Evolutionary conservation across 2,329 filamentous ascomycete genomes (phyloP).

Genomic region (Lachnellula occidentalis): DNA sequence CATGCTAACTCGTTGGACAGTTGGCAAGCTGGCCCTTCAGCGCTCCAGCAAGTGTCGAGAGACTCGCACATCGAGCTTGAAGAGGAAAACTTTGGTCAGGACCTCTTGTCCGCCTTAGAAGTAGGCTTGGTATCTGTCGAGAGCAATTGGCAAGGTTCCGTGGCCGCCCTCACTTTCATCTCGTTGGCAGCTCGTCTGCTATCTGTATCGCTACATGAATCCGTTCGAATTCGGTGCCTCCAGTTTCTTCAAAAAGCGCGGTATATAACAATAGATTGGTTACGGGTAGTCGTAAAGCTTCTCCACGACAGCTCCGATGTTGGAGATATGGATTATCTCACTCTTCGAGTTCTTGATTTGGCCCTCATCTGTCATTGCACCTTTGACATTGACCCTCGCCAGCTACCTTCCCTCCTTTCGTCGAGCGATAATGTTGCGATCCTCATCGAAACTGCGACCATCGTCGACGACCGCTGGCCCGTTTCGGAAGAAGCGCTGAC

Average conservation of each 20-base stretch:
- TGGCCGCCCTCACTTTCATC: conserved; percentile 37
- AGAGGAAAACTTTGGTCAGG: conserved; percentile 30
- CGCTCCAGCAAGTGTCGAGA: conserved; percentile 19
- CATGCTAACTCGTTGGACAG: no score
- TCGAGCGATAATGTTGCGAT: conserved; percentile 26
- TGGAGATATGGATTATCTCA: conserved; percentile 29
- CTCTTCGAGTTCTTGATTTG: conserved; percentile 33
- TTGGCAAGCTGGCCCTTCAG: conserved; percentile 40
- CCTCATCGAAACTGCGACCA: conserved; percentile 36
- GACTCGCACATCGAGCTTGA: conserved; percentile 33
- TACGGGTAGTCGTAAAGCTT: conserved; percentile 14
- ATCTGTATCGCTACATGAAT: conserved; percentile 30
- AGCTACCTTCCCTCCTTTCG: conserved; percentile 28
- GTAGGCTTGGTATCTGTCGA: conserved; percentile 33
- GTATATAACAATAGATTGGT: conserved; percentile 36
- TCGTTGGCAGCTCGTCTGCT: conserved; percentile 38
- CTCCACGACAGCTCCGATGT: conserved; percentile 19
- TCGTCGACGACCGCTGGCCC: conserved; percentile 31
- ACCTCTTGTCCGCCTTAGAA: conserved; percentile 32
- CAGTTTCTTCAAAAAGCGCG: conserved; percentile 32
- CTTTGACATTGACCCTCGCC: conserved; percentile 37
- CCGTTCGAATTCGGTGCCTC: conserved; percentile 26
- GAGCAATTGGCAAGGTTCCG: conserved; percentile 46
- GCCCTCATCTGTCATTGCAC: conserved; percentile 38
- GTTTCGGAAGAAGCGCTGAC: conserved; percentile 23